A percentile compares a stretch with the other conserved stretches of the same genome.
These are phyloP conservation scores for Tulasnella calospora DNA, from an alignment of 768 basidiomycete species.

Conservation along the genomic window DNA sequence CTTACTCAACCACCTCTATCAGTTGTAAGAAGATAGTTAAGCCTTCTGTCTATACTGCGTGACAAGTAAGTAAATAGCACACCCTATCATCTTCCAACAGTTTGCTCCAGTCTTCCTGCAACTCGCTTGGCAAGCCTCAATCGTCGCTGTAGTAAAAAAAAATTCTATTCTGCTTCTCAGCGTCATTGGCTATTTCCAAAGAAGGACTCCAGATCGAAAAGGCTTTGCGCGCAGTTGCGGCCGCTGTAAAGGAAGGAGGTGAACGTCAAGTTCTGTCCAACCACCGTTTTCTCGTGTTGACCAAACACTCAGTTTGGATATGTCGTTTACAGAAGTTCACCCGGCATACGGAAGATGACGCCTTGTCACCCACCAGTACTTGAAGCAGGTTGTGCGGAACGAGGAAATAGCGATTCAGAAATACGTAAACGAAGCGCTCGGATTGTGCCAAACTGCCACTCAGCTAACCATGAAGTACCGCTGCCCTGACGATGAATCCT, in stretches of 20 bases:
- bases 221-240: neutral
- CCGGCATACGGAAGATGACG: neutral
- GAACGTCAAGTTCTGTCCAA: neutral
- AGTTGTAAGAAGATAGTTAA: too few species aligned
- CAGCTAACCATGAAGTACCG: neutral
- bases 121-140: neutral
- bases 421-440: neutral
- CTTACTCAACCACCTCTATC: too few species aligned
- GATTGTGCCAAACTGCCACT: neutral
- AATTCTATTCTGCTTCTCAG: neutral
- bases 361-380: neutral
- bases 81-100: too few species aligned
- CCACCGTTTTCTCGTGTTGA: too few species aligned
- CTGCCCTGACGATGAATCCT: neutral
- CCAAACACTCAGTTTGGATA: too few species aligned
- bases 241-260: neutral
- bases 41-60: too few species aligned
- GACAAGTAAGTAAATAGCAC: too few species aligned
- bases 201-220: neutral
- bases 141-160: neutral
- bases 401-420: neutral
- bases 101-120: neutral
- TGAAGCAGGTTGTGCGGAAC: neutral
- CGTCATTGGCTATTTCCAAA: neutral
- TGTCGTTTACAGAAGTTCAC: neutral